Evolutionary conservation across 805 yeast genomes (phyloP), one percentile per base, ranked within the genome.

Genomic region (Nakazawaea populi): DNA sequence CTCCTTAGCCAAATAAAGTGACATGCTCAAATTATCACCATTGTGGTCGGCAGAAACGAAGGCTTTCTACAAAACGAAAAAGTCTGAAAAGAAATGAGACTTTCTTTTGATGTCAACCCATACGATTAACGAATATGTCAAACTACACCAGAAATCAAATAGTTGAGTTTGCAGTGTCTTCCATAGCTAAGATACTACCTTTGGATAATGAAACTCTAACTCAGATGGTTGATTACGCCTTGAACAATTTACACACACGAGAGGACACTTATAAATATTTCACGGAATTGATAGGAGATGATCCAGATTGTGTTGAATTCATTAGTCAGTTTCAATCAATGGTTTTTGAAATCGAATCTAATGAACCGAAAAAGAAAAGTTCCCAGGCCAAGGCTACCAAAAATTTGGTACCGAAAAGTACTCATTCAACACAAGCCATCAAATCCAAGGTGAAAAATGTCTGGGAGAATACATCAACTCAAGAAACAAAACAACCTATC

Each of bases 221-320:
- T 10, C 84, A 82, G 57, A 73, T 83, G 69, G 69, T 83, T 5
- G 76, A 75, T 10, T 79, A 82, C 57, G 78, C 83, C 0, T 59
- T 75, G 10, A 61, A 71, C 8, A 54, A 59, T 31, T 64, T 82
- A 27, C 71, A 72, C 6, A 61, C 76, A 0, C 75, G 80, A 47
- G 71, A 72, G 4, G 80, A 72, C 11, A 73, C 80, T 7, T 70
- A 73, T 24, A 69, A 67, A 28, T 84, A 85, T 61, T 77, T 83
- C 58, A 60, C 75, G 11, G 78, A 80, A 43, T 61, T 83, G 14
- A 62, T 82, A 11, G 88, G 88, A 6, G 81, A 81, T 49, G 73
- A 81, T 11, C 79, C 80, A 30, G 79, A 69, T 42, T 71, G 83
- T 1, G 60, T 77, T 36, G 65, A 70, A 14, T 79, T 82, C 55